Base-by-base conservation (phyloP, 805 yeast genomes). In the Saccharomycopsis olivae region DNA sequence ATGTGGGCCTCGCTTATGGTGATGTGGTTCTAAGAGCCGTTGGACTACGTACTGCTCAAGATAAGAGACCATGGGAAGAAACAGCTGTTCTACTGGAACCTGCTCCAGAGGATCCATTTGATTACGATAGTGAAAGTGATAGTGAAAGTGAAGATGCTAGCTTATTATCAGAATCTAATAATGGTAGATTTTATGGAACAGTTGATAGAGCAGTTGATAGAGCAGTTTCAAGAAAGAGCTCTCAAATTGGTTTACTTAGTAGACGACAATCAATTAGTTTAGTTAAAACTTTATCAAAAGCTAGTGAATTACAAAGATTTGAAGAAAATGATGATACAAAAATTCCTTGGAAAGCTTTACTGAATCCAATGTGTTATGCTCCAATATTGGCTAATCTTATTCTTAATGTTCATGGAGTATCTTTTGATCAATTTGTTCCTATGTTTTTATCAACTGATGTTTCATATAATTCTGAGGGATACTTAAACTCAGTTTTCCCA, bases 341-440 rank as follows among this genome's bases (percentile, higher is more conserved):
- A 29, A 45, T 48, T 4, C 50, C 52, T 19, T 54, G 49, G 29
- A 54, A 50, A 37, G 46, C 60, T 13, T 46, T 58, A 8, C 53
- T 53, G 10, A 56, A 61, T 18, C 52, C 55, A 16, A 58, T 55
- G 10, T 54, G 59, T 36, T 58, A 58, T 34, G 41, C 32, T 3
- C 62, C 62, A 6, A 56, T 58, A 10, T 53, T 53, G 42, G 66
- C 54, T 53, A 66, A 53, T 50, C 65, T 70, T 16, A 51, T 64
- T 18, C 52, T 66, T 48, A 59, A 73, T n/a, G 60, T 71, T 36
- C 76, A 70, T 51, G 51, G 59, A 10, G 57, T 69, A 13, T 73
- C 71, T 3, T 71, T 59, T 51, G 65, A 67, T 25, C 79, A 74
- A 52, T 69, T 75, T 39, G 50, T 75, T 32, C 81, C 82, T 1